phyloP scores from a whole-genome alignment of 2,329 filamentous ascomycete species.

The Alternaria conjuncta region DNA sequence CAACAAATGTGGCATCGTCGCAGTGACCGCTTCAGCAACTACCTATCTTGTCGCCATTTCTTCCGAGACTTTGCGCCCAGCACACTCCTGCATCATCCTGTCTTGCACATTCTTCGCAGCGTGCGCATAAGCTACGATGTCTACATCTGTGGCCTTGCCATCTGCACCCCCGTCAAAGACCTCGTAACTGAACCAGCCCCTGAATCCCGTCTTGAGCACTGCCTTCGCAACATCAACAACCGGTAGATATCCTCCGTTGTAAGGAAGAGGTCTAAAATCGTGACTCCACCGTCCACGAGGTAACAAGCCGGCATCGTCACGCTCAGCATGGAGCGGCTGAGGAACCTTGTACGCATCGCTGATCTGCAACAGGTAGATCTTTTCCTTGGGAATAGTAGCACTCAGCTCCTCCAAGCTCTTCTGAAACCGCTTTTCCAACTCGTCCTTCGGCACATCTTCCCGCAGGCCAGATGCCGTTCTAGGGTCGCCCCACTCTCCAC shows the following conservation, averaged over 20 bases:
- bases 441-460: constrained; percentile 54
- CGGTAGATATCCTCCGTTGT: constrained; percentile 73
- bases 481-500: constrained; percentile 76
- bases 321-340: constrained; percentile 60
- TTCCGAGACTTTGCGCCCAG: constrained; percentile 25
- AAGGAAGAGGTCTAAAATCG: constrained; percentile 72
- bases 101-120: constrained; percentile 59
- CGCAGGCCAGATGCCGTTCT: constrained; percentile 67
- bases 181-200: constrained; percentile 72
- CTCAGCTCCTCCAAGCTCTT: constrained; percentile 64
- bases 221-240: constrained; percentile 69
- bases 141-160: constrained; percentile 61
- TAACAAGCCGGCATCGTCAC: constrained; percentile 60
- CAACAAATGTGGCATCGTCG: not conserved
- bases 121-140: constrained; percentile 58
- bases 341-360: constrained; percentile 73
- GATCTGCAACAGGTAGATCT: constrained; percentile 77
- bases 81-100: constrained; percentile 43
- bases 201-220: constrained; percentile 71
- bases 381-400: constrained; percentile 66
- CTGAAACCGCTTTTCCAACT: constrained; percentile 60
- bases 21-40: no score
- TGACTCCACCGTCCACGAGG: constrained; percentile 74
- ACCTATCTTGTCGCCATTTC: constrained; percentile 18
- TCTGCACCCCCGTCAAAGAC: constrained; percentile 69